Evolutionary conservation across 139 green algal genomes (phyloP).

Genomic region (Desmodesmus armatus): DNA sequence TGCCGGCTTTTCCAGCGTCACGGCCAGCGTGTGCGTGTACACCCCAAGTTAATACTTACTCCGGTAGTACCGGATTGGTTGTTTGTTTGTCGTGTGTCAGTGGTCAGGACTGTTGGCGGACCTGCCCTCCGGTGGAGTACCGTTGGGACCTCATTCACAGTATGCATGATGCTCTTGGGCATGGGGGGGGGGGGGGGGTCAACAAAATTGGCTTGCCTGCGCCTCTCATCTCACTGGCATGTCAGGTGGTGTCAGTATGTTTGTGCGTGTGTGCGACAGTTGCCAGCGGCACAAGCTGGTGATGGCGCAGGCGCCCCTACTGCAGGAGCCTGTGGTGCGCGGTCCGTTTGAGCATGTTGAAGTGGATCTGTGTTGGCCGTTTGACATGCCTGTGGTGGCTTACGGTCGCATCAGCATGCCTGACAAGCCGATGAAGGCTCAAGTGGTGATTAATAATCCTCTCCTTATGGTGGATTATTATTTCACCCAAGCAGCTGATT

Average conservation of each 20-base stretch:
- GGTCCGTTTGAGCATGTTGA: neutral
- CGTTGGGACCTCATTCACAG: constrained; percentile 16
- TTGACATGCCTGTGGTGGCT: neutral
- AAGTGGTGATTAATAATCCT: no score
- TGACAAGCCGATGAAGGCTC: neutral
- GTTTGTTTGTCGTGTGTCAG: neutral
- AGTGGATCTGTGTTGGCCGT: neutral
- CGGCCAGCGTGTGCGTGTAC: neutral
- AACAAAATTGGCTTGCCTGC: neutral
- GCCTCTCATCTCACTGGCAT: neutral
- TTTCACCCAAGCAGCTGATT: neutral
- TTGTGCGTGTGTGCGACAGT: neutral
- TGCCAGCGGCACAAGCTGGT: neutral
- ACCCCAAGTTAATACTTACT: no score
- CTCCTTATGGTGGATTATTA: neutral
- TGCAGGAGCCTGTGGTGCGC: neutral
- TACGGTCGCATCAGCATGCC: neutral
- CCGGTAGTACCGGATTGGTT: neutral
- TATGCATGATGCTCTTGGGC: neutral
- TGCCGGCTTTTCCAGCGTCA: no score
- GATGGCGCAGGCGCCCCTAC: neutral
- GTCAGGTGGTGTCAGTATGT: neutral
- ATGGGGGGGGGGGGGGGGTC: neutral
- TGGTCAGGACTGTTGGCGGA: neutral
- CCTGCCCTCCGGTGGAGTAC: constrained; percentile 24